Percentiles rank a stretch among this genome's conserved stretches.
phyloP scores from a whole-genome alignment of 176 grass and related monocot genomes.

The Cymbopogon citratus region DNA sequence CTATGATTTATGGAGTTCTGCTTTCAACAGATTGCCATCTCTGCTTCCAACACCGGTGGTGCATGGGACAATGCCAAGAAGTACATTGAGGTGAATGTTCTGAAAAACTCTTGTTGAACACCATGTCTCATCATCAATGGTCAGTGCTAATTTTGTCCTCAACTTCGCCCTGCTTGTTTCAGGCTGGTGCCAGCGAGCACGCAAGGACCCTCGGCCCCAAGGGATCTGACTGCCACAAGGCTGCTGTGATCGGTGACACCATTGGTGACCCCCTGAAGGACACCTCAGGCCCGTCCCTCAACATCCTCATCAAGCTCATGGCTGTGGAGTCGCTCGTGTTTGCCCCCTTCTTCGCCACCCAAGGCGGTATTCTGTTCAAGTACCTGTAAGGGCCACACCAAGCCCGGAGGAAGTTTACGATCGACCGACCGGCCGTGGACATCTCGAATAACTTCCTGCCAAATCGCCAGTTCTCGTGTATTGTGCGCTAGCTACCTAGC shows the following conservation, averaged over 20 bases:
- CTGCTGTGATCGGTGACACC: conserved; percentile 81
- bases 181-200: conserved; percentile 72
- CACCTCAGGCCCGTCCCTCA: conserved; percentile 78
- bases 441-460: conserved; percentile 47
- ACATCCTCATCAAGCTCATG: conserved; percentile 98
- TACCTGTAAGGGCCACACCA: conserved; percentile 36
- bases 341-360: conserved; percentile 74
- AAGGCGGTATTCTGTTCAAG: conserved; percentile 78
- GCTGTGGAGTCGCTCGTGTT: conserved; percentile 80
- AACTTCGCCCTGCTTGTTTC: conserved; percentile 1
- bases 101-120: neutral
- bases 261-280: conserved; percentile 93
- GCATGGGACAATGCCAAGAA: conserved; percentile 96
- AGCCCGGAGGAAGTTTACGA: conserved; percentile 4
- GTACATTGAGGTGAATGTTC: conserved; percentile 73
- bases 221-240: conserved; percentile 89
- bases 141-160: neutral
- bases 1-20: neutral
- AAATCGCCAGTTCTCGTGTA: conserved; percentile 2
- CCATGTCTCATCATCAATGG: neutral
- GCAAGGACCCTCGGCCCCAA: conserved; percentile 67
- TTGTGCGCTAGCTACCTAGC: neutral
- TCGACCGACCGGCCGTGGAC: conserved; percentile 2
- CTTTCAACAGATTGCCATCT: conserved; percentile 65
- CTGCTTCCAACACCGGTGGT: conserved; percentile 88